These are phyloP conservation scores for Paraphoma chrysanthemicola DNA, from an alignment of 2,329 filamentous ascomycete species.

Conservation along the genomic window DNA sequence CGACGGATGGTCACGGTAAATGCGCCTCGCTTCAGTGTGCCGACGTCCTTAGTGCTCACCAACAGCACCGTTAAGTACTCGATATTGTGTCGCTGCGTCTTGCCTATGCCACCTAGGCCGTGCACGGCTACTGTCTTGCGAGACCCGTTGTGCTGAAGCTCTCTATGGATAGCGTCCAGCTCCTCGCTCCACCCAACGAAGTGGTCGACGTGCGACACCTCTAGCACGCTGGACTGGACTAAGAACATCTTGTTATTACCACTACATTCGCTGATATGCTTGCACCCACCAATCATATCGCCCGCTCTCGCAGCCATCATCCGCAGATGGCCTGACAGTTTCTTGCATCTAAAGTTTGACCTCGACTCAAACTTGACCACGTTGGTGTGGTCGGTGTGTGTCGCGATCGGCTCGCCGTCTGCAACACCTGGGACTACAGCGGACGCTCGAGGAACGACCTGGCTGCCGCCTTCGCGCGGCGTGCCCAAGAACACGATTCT, in stretches of 20 bases:
- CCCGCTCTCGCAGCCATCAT: constrained; percentile 20
- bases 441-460: constrained; percentile 47
- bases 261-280: background rate
- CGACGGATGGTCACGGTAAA: constrained; percentile 35
- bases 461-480: constrained; percentile 46
- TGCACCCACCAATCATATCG: background rate
- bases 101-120: constrained; percentile 56
- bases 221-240: constrained; percentile 3
- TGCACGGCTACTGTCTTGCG: constrained; percentile 42
- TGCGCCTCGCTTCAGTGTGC: constrained; percentile 30
- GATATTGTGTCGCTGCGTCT: constrained; percentile 50
- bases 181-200: constrained; percentile 45
- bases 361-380: constrained; percentile 45
- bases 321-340: constrained; percentile 23
- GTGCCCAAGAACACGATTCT: constrained; percentile 52
- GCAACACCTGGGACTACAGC: constrained; percentile 45
- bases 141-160: constrained; percentile 29
- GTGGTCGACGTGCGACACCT: constrained; percentile 19
- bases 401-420: constrained; percentile 41
- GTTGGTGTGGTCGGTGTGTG: constrained; percentile 42
- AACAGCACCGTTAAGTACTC: constrained; percentile 53
- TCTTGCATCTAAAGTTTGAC: constrained; percentile 26
- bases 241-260: background rate
- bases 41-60: constrained; percentile 51
- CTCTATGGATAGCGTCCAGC: constrained; percentile 34